These are phyloP conservation scores for Triticum aestivum DNA, from an alignment of 176 grass and related monocot species.

Conservation along the genomic window DNA sequence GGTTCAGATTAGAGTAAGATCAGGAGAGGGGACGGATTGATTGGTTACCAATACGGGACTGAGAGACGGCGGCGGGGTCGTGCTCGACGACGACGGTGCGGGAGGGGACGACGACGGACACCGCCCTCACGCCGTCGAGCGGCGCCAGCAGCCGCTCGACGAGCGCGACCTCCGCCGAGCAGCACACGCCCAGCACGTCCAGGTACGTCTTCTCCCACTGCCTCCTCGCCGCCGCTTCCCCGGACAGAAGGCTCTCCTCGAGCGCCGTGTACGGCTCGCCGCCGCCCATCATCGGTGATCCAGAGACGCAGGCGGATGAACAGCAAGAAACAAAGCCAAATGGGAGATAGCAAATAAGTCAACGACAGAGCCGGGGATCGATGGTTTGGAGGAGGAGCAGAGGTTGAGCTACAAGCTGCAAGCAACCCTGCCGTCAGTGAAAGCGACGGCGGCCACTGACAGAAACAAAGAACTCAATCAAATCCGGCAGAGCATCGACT, in stretches of 20 bases:
- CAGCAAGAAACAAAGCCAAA: not conserved
- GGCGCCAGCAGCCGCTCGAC: constrained; percentile 56
- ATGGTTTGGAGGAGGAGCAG: not conserved
- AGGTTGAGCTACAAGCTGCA: not conserved
- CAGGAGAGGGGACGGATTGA: not conserved
- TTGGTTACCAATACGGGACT: constrained; percentile 51
- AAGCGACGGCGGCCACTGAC: not conserved
- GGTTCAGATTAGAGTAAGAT: too few relatives aligned
- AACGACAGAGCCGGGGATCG: not conserved
- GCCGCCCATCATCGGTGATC: not conserved
- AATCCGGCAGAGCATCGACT: too few relatives aligned
- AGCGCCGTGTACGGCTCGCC: not conserved
- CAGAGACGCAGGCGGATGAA: not conserved
- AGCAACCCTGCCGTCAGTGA: not conserved
- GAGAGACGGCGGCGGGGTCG: constrained; percentile 39
- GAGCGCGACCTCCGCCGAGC: constrained; percentile 58
- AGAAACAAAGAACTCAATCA: not conserved
- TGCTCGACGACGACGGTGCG: constrained; percentile 73
- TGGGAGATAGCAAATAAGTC: not conserved
- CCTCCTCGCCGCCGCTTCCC: not conserved
- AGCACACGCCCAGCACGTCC: constrained; percentile 77
- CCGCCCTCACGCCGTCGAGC: constrained; percentile 43
- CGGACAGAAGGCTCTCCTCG: not conserved
- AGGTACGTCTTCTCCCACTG: constrained; percentile 70
- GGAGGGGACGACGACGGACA: constrained; percentile 61